Evolutionary conservation across 805 yeast genomes (phyloP), one percentile per base, ranked within the genome.

Genomic region (Cyberlindnera mississippiensis): DNA sequence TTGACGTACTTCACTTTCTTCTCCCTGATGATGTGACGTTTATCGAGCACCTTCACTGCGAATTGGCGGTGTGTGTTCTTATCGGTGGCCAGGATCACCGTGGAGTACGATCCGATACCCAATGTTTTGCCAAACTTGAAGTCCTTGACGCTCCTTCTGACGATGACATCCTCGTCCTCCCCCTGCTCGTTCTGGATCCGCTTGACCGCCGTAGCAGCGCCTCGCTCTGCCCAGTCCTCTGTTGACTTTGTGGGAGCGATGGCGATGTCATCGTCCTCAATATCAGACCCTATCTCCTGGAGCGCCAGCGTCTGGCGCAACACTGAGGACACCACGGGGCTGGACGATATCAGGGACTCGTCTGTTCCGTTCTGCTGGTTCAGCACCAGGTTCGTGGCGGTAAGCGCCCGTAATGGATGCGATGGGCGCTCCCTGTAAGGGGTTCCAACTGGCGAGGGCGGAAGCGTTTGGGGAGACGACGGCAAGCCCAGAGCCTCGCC

Each of bases 31-130:
- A 85, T 78, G 56, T 85, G 91, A 42, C 83, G 72, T 58, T 85
- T 85, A 59, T 82, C 88, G 42, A 85, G 64, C 4, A 85, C 76
- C 58, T 85, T 85, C 10, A 85, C 82, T 2, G 95, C 95, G 59
- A 80, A 85, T 14, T 90, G 83, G 45, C 82, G 78, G 44, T 75
- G 72, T 35, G 85, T 82, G 53, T 79, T 88, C 35, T 79, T 67
- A 47, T 93, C 96, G 2, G 86, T 75, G 0, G 97, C 99, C 30
- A 87, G 75, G 51, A 79, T 76, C 4, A 91, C 99, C 1, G 96
- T 90, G 9, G 97, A 89, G 60, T 91, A 93, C 6, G 96, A 88
- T 2, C 99, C 99, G 59, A 87, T 96, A 24, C 99, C 99, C 22
- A 93, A 75, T 33, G 84, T 80, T 14, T 86, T 80, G 9, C 96